Conservation (phyloP, 345 rosid genomes). For the Excoecaria agallocha region DNA sequence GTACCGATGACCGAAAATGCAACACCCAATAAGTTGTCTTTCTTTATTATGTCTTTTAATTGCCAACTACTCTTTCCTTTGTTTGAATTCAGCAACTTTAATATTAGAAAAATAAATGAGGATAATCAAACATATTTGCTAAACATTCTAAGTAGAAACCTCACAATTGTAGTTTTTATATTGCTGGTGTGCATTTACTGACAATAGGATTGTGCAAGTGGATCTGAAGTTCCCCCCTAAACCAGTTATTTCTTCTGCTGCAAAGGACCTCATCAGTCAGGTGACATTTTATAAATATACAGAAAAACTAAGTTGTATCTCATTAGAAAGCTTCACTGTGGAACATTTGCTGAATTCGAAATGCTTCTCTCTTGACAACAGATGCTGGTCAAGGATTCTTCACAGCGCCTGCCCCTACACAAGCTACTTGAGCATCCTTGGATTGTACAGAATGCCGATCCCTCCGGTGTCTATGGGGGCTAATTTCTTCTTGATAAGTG, state of each 20-base stretch:
- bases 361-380: slow-evolving; percentile 14
- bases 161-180: neutral
- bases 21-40: too few relatives aligned
- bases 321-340: too few relatives aligned
- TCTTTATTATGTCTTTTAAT: too few relatives aligned
- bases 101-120: too few relatives aligned
- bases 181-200: neutral
- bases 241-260: slow-evolving; percentile 83
- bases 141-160: too few relatives aligned
- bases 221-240: slow-evolving; percentile 89
- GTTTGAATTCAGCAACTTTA: neutral
- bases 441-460: slow-evolving; percentile 93
- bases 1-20: slow-evolving; percentile 26
- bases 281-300: slow-evolving; percentile 27
- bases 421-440: slow-evolving; percentile 95
- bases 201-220: slow-evolving; percentile 85
- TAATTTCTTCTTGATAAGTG: slow-evolving; percentile 22
- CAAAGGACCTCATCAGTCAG: slow-evolving; percentile 91
- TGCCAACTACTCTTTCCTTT: neutral
- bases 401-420: slow-evolving; percentile 73
- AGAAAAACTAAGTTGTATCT: too few relatives aligned
- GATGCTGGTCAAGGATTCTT: slow-evolving; percentile 97
- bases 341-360: too few relatives aligned
- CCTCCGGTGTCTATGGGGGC: slow-evolving; percentile 70
- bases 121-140: too few relatives aligned